Evolutionary conservation across 2,329 filamentous ascomycete species (phyloP).

Genomic region (Sporothrix curviconia): DNA sequence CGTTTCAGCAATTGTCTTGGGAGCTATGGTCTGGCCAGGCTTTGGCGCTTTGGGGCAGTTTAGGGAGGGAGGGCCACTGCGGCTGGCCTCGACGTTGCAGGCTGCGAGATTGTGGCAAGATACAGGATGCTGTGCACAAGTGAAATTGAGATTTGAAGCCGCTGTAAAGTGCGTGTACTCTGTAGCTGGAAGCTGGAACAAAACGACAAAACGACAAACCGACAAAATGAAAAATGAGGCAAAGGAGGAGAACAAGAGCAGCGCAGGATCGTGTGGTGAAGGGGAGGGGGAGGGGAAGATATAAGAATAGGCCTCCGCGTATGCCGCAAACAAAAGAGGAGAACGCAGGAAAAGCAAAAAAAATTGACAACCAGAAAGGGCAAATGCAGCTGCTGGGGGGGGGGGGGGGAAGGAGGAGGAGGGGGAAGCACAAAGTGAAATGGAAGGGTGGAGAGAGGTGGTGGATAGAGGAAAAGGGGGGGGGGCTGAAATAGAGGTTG

Average conservation of each 20-base stretch:
- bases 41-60: too few species aligned
- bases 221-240: neutral
- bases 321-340: constrained; percentile 2
- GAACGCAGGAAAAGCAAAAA: neutral
- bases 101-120: too few species aligned
- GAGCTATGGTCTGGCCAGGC: too few species aligned
- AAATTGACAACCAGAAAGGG: neutral
- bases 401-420: neutral
- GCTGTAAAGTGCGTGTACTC: too few species aligned
- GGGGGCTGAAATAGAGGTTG: neutral
- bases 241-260: neutral
- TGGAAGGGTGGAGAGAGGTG: constrained; percentile 9
- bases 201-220: neutral
- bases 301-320: neutral
- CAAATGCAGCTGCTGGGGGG: neutral
- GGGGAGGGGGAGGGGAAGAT: neutral
- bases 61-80: too few species aligned
- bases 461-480: neutral
- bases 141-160: too few species aligned
- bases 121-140: too few species aligned
- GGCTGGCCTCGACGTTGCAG: too few species aligned
- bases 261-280: neutral
- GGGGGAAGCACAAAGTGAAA: neutral
- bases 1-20: too few species aligned
- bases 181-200: too few species aligned